Base-by-base conservation (phyloP, 2,329 filamentous ascomycete genomes). In the Macroventuria anomochaeta region DNA sequence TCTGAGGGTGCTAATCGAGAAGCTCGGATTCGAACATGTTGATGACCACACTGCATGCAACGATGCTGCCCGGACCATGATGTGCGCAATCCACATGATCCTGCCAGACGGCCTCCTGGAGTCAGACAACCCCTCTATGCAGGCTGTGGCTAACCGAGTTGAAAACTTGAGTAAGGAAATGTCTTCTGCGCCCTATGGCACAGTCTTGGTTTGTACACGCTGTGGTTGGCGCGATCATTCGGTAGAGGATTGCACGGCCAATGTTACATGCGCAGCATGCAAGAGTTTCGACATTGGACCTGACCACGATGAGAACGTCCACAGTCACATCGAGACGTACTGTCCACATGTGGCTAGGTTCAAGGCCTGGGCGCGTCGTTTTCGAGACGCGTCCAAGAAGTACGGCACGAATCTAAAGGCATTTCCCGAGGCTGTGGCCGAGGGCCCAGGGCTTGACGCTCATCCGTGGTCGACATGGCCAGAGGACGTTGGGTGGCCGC, bases 21-120 rank as follows among this genome's bases (percentile, higher is more conserved):
- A 46, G 3, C 29, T 61, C 6, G 47, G 37, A 4, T 61, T 68
- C 20, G 21, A 34, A 10, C 59, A 62, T 13, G 20, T 42, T 1
- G 53, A 68, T n/a, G 23, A 55, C 1, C 65, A 68, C 15, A 66
- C 63, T 0, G 63, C 63, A 0, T 57, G 59, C 39, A 68, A 68
- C 44, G 63, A 66, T n/a, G 57, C 58, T 0, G 65, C 57, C 1
- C 57, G 63, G 2, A 70, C 69, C 0, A 42, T 67, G 13, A 70
- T 71, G 17, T 55, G 38, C 3, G 69, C 60, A 0, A 49, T 70
- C 5, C 54, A 62, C 12, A 44, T 69, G 26, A 47, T 58, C 1
- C 39, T 66, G 3, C 43, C 46, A 0, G 25, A 26, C 0, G 13
- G 53, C 2, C 26, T 33, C 0, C 41, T 44, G n/a, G 11, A 20